Evolutionary conservation across 2,329 filamentous ascomycete species (phyloP).

Genomic region (Curvularia verruculosa): DNA sequence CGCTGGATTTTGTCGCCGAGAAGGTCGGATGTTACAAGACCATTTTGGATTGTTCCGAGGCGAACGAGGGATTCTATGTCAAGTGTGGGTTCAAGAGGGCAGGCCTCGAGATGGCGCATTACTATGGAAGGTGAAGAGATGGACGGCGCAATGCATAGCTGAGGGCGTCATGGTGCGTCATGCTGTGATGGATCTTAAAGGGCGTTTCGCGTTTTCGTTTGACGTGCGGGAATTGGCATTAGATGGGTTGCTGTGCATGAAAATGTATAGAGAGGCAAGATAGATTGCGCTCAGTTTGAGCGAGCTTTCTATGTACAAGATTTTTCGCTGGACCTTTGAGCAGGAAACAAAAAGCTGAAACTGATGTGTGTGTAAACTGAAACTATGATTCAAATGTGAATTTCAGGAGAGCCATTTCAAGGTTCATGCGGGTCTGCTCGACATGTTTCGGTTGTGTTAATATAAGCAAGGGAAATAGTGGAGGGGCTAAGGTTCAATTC

Average conservation of each 20-base stretch:
- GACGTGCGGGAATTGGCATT: not conserved
- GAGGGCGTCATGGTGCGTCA: not conserved
- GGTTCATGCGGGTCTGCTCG: not conserved
- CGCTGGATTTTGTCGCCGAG: slow-evolving; percentile 85
- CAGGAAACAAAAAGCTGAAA: not conserved
- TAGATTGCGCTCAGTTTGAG: not conserved
- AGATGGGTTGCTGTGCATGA: not conserved
- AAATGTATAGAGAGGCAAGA: slow-evolving; percentile 3
- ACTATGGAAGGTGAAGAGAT: slow-evolving; percentile 62
- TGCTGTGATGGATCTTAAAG: slow-evolving; percentile 6
- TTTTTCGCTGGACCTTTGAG: not conserved
- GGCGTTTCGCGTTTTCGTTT: slow-evolving; percentile 1
- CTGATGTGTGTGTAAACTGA: not conserved
- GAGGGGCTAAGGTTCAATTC: slow-evolving; percentile 8
- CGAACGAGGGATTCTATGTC: slow-evolving; percentile 96
- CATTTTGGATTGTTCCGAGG: slow-evolving; percentile 94
- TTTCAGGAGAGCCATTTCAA: not conserved
- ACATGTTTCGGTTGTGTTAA: not conserved
- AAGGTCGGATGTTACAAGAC: slow-evolving; percentile 95
- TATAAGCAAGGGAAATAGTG: not conserved
- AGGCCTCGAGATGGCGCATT: slow-evolving; percentile 96
- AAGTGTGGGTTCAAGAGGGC: slow-evolving; percentile 95
- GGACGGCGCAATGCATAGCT: not conserved
- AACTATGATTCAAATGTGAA: not conserved
- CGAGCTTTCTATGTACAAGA: not conserved